These are phyloP conservation scores for Pythium angustatum DNA, from an alignment of 352 stramenopile genomes.

Conservation along the genomic window DNA sequence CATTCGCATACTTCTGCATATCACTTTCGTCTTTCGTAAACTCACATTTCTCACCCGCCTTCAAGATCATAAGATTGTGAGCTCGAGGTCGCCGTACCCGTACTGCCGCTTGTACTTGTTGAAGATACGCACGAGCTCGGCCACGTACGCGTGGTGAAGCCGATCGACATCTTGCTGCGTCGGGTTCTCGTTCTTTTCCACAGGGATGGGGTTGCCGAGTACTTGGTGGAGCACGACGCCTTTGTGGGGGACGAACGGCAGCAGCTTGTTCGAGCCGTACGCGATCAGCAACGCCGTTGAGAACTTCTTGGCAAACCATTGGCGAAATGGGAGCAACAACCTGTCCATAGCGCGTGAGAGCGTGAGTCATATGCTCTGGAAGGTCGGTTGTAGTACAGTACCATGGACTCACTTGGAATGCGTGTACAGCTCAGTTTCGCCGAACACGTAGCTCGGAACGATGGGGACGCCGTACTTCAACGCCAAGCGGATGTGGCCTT, in stretches of 20 bases:
- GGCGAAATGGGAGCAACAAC: slow-evolving; percentile 66
- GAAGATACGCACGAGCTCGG: slow-evolving; percentile 74
- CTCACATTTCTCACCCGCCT: not conserved
- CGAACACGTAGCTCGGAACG: slow-evolving; percentile 79
- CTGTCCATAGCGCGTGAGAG: slow-evolving; percentile 19
- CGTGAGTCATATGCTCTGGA: not conserved
- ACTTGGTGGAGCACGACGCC: slow-evolving; percentile 67
- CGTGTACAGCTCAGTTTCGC: slow-evolving; percentile 83
- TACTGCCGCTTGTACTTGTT: slow-evolving; percentile 85
- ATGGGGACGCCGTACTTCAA: slow-evolving; percentile 76
- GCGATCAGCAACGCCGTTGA: slow-evolving; percentile 60
- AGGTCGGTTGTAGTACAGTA: not conserved
- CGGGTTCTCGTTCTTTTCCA: slow-evolving; percentile 60
- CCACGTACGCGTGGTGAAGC: slow-evolving; percentile 65
- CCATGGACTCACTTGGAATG: slow-evolving; percentile 51
- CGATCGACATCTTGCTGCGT: slow-evolving; percentile 65
- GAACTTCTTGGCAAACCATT: slow-evolving; percentile 69
- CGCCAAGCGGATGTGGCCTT: slow-evolving; percentile 78
- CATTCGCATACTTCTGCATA: not conserved
- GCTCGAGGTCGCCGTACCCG: slow-evolving; percentile 52
- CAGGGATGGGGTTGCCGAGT: slow-evolving; percentile 68
- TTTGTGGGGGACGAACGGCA: slow-evolving; percentile 59
- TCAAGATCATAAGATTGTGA: slow-evolving; percentile 53
- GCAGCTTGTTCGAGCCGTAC: slow-evolving; percentile 57
- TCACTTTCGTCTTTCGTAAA: not conserved